phyloP scores from a whole-genome alignment of 768 basidiomycete genomes.

The Mycena belliarum region DNA sequence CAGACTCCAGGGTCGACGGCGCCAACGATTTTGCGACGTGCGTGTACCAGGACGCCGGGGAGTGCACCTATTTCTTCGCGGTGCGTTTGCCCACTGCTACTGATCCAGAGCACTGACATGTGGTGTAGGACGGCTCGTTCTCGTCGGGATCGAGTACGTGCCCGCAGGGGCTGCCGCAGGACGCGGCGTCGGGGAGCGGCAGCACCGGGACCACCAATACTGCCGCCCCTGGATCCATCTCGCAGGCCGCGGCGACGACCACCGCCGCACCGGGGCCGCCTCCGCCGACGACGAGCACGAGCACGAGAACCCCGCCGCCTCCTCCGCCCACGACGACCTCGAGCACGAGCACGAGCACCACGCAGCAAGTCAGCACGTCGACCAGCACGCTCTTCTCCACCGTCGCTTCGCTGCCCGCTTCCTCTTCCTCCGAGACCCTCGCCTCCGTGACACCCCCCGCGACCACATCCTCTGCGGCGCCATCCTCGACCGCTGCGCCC shows the following conservation, averaged over 20 bases:
- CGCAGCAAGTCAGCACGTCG: background rate
- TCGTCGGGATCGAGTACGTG: conserved; percentile 14
- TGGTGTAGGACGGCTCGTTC: conserved; percentile 8
- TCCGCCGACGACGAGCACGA: background rate
- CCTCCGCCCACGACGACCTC: background rate
- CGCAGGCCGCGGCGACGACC: background rate
- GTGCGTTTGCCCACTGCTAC: background rate
- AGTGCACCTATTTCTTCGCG: conserved; percentile 11
- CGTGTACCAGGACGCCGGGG: conserved; percentile 4
- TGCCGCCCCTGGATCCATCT: background rate
- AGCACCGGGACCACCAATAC: background rate
- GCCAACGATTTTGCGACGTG: conserved; percentile 1
- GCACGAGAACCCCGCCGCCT: background rate
- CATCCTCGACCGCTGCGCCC: background rate
- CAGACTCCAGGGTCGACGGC: background rate
- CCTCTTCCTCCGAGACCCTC: background rate
- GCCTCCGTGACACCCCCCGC: background rate
- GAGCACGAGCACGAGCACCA: background rate
- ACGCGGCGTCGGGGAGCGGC: background rate
- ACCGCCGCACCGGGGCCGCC: background rate
- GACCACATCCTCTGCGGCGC: background rate
- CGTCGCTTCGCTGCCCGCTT: no score
- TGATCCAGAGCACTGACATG: no score
- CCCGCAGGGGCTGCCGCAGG: conserved; percentile 7
- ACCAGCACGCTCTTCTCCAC: conserved; percentile 6